Percentiles rank a stretch among this genome's conserved stretches.
These are phyloP conservation scores for Rhodotorula babjevae DNA, from an alignment of 768 basidiomycete species.

Conservation along the genomic window DNA sequence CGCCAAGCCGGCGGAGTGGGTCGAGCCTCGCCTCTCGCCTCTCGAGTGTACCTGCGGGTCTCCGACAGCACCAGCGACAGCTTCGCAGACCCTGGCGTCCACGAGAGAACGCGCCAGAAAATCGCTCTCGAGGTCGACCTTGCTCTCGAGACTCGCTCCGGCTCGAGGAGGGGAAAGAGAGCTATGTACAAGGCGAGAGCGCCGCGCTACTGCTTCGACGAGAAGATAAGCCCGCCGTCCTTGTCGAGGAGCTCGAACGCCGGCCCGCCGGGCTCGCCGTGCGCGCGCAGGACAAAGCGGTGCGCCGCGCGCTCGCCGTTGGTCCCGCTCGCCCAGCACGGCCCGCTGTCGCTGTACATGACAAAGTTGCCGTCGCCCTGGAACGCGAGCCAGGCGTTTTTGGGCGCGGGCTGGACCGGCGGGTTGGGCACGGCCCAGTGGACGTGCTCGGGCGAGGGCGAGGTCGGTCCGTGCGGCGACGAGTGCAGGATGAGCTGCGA, in stretches of 20 bases:
- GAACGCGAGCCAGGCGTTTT: slow-evolving; percentile 27
- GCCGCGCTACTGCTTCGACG: neutral
- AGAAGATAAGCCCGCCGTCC: neutral
- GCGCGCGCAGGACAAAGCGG: slow-evolving; percentile 11
- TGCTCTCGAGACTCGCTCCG: too few relatives aligned
- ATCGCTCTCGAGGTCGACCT: too few relatives aligned
- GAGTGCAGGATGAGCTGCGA: slow-evolving; percentile 42
- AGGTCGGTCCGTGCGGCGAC: slow-evolving; percentile 27
- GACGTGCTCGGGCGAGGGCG: slow-evolving; percentile 14
- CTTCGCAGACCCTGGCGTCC: too few relatives aligned
- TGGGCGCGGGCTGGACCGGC: neutral
- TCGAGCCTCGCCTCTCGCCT: too few relatives aligned
- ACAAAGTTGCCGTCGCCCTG: slow-evolving; percentile 39
- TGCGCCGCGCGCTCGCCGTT: slow-evolving; percentile 14
- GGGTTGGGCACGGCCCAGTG: slow-evolving; percentile 23
- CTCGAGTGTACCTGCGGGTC: too few relatives aligned
- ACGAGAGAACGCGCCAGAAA: too few relatives aligned
- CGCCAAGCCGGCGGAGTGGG: too few relatives aligned
- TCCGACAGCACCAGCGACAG: too few relatives aligned
- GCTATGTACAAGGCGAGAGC: too few relatives aligned
- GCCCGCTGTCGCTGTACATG: slow-evolving; percentile 14
- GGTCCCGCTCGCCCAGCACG: slow-evolving; percentile 31
- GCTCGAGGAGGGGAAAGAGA: too few relatives aligned
- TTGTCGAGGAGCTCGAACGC: slow-evolving; percentile 17
- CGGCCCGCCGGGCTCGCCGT: slow-evolving; percentile 28